Conservation (phyloP, 805 yeast species). For the Metschnikowia drakensbergensis region DNA sequence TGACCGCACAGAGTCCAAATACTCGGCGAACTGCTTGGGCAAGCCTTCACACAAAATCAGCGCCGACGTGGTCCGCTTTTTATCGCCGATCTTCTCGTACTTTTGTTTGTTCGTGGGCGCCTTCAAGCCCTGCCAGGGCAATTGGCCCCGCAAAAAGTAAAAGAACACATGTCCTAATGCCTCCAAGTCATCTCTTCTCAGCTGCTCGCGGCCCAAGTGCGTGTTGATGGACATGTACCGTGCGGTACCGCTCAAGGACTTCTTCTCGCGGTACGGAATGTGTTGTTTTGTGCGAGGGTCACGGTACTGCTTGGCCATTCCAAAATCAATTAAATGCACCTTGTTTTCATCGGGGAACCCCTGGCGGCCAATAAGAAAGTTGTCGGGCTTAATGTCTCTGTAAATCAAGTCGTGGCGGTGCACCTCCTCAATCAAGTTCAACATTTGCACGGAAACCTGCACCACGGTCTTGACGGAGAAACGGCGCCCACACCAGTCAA, state of each 20-base stretch:
- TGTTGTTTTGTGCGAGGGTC: slow-evolving; percentile 78
- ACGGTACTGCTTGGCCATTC: slow-evolving; percentile 83
- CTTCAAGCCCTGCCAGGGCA: slow-evolving; percentile 98
- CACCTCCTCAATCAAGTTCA: slow-evolving; percentile 63
- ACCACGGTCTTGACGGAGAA: slow-evolving; percentile 71
- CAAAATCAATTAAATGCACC: slow-evolving; percentile 75
- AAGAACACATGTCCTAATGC: slow-evolving; percentile 90
- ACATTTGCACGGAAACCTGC: slow-evolving; percentile 75
- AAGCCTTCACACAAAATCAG: slow-evolving; percentile 76
- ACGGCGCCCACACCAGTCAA: slow-evolving; percentile 83
- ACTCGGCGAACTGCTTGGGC: slow-evolving; percentile 72
- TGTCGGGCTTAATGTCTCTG: slow-evolving; percentile 82
- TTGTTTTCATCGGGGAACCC: slow-evolving; percentile 58
- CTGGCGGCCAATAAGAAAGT: slow-evolving; percentile 67
- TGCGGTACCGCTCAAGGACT: slow-evolving; percentile 95
- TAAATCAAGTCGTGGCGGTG: slow-evolving; percentile 76
- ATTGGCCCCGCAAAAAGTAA: slow-evolving; percentile 90
- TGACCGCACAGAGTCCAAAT: slow-evolving; percentile 62
- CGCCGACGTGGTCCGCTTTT: slow-evolving; percentile 85
- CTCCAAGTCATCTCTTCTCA: slow-evolving; percentile 94
- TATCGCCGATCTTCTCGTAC: slow-evolving; percentile 93
- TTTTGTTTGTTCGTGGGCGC: slow-evolving; percentile 97
- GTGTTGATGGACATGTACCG: slow-evolving; percentile 94
- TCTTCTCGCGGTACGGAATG: slow-evolving; percentile 90
- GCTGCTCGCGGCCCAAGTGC: slow-evolving; percentile 94